These are phyloP conservation scores for Malbranchea zuffiana DNA, from an alignment of 2,329 filamentous ascomycete genomes.

Conservation along the genomic window DNA sequence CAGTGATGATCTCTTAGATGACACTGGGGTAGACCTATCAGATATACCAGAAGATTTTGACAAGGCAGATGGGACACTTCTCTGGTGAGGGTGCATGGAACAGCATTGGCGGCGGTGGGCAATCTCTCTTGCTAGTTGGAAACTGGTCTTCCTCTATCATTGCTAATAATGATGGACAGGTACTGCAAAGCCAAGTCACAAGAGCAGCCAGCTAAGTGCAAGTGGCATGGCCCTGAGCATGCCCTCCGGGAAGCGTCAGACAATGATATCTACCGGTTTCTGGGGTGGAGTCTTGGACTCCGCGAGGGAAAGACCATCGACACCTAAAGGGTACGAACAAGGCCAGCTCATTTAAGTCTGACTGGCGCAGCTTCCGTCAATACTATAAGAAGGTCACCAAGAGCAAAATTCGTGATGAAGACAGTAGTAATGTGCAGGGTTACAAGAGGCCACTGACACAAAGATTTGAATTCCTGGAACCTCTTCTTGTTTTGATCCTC, in stretches of 20 bases:
- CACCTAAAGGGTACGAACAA: constrained; percentile 2
- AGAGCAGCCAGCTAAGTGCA: background rate
- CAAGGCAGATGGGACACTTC: constrained; percentile 3
- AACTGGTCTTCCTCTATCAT: background rate
- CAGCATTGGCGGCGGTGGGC: background rate
- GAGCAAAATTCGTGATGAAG: constrained; percentile 3
- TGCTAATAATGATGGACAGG: constrained; percentile 3
- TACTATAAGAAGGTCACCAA: constrained; percentile 4
- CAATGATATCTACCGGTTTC: constrained; percentile 2
- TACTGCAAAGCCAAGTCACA: constrained; percentile 3
- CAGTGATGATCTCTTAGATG: constrained; percentile 3
- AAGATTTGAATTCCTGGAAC: too few relatives aligned
- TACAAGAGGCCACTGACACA: too few relatives aligned
- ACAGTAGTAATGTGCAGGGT: constrained; percentile 2
- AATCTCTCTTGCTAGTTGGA: constrained; percentile 1
- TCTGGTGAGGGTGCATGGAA: constrained; percentile 1
- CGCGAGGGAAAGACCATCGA: background rate
- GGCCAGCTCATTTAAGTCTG: constrained; percentile 2
- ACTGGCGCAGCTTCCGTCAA: constrained; percentile 1
- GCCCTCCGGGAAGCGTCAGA: constrained; percentile 1
- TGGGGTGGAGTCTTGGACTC: constrained; percentile 1
- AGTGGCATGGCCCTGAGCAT: constrained; percentile 2
- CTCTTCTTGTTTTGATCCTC: too few relatives aligned
- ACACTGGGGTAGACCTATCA: constrained; percentile 1
- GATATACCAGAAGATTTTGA: constrained; percentile 2